Conservation (phyloP, 768 basidiomycete genomes). For the Lactarius tabidus region DNA sequence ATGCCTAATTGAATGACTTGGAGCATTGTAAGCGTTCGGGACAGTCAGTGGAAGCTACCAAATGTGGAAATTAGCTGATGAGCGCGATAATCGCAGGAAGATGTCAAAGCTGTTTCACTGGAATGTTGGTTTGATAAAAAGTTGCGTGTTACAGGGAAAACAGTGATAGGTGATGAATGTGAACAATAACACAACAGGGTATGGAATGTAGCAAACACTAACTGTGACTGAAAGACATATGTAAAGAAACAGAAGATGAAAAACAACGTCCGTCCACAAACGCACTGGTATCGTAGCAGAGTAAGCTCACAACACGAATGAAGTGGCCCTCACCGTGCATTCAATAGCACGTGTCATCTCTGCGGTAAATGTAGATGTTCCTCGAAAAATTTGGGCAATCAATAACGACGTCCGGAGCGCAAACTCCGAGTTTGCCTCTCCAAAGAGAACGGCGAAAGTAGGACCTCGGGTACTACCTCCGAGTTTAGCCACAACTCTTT, state of each 20-base stretch:
- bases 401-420: constrained; percentile 1
- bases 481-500: constrained; percentile 12
- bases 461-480: neutral
- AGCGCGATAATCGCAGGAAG: neutral
- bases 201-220: neutral
- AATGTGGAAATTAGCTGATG: neutral
- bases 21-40: neutral
- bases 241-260: neutral
- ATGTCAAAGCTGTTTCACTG: neutral
- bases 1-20: neutral
- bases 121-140: neutral
- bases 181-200: neutral
- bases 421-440: neutral
- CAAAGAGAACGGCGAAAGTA: neutral
- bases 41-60: neutral
- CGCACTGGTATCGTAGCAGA: neutral
- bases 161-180: neutral
- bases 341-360: neutral
- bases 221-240: neutral
- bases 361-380: constrained; percentile 1
- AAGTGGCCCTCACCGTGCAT: neutral
- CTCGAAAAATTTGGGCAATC: neutral
- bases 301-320: neutral
- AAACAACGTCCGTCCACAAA: neutral
- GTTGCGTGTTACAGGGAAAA: neutral